These are phyloP conservation scores for Baudoinia panamericana DNA, from an alignment of 495 filamentous ascomycete genomes.

Conservation along the genomic window DNA sequence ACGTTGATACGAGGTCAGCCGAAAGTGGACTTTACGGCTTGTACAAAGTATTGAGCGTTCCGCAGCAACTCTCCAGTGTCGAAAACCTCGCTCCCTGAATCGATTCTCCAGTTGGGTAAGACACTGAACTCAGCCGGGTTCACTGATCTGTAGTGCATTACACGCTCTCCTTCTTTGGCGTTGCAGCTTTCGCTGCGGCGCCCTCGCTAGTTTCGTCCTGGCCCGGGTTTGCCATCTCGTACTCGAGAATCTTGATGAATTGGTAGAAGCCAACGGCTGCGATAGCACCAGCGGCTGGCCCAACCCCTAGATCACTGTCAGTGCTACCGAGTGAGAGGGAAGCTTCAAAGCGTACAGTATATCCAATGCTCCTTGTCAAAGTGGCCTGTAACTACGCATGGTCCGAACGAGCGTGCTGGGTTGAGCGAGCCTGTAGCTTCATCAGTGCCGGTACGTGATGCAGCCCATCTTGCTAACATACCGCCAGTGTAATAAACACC, in stretches of 20 bases:
- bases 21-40: neutral
- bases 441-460: constrained; percentile 17
- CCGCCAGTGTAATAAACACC: constrained; percentile 20
- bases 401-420: constrained; percentile 22
- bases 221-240: constrained; percentile 22
- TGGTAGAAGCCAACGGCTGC: constrained; percentile 36
- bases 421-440: constrained; percentile 16
- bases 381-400: constrained; percentile 12
- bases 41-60: neutral
- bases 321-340: neutral
- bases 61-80: neutral
- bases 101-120: neutral
- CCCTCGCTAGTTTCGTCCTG: constrained; percentile 13
- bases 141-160: neutral
- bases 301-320: constrained; percentile 30
- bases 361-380: constrained; percentile 22
- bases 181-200: constrained; percentile 2
- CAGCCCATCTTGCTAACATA: neutral
- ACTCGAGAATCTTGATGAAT: constrained; percentile 24
- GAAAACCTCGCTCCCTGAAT: neutral
- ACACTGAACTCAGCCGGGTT: no score
- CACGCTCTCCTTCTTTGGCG: constrained; percentile 6
- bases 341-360: constrained; percentile 16
- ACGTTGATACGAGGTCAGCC: neutral
- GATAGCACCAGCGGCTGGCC: constrained; percentile 51